Base-by-base conservation (phyloP, 495 filamentous ascomycete genomes). In the Rhypophila decipiens region DNA sequence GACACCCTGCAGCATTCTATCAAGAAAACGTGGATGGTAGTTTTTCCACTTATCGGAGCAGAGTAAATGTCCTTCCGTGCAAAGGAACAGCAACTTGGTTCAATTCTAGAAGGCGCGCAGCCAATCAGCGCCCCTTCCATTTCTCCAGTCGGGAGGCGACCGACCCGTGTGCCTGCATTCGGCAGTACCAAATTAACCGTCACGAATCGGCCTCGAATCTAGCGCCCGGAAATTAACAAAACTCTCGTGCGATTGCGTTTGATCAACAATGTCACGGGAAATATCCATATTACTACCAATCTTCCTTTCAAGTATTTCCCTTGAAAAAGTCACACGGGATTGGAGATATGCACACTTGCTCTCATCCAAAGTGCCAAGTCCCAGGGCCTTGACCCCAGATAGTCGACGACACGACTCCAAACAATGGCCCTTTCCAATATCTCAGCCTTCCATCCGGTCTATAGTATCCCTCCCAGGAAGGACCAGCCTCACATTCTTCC, bases 311-410 rank as follows among this genome's bases (percentile, higher is more conserved):
- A 52, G 53, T 37, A 44, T 43, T 24, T 27, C 15, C 39, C 43
- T 43, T 42, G 36, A 27, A 47, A 43, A n/a, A n/a, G n/a, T 34
- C 46, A 41, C 47, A 52, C 42, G 52, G 45, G 33, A 36, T 43
- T 46, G 27, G 29, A 23, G 31, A 43, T 27, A 29, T 33, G 42
- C 38, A 21, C 22, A 21, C 38, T n/a, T 18, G 12, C 18, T 24
- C 52, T 56, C 51, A 50, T 54, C 52, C 58, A 64, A 55, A 62
- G 56, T 64, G 63, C 63, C 63, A 66, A 66, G 60, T 44, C 31
- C 13, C 5, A 29, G 0, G 43, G 24, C 5, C 22, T 18, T n/a
- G n/a, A n/a, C n/a, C n/a, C n/a, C n/a, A n/a, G n/a, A n/a, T n/a
- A n/a, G n/a, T n/a, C n/a, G n/a, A n/a, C n/a, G n/a, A n/a, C n/a